A percentile compares a stretch with the other conserved stretches of the same genome.
Evolutionary conservation across 306 rosid species (phyloP).

Genomic region (Acacia melanoxylon): DNA sequence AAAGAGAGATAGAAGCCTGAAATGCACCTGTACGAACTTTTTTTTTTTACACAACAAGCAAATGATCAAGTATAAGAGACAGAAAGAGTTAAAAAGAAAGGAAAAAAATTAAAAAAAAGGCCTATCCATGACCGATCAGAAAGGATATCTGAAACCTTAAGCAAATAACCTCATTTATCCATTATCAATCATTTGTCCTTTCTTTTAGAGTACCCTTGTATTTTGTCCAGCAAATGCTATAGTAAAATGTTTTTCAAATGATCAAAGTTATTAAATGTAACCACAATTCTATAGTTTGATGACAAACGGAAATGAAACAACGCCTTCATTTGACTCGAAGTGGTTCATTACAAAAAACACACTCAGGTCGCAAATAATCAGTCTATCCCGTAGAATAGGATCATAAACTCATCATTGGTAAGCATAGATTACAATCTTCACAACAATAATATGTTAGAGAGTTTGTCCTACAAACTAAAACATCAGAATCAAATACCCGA

Average conservation of each 20-base stretch:
- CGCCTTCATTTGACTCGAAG: not conserved
- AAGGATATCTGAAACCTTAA: conserved; percentile 4
- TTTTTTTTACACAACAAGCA: conserved; percentile 5
- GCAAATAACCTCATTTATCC: conserved; percentile 6
- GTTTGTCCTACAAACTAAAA: not conserved
- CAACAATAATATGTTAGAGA: conserved; percentile 10
- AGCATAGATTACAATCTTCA: conserved; percentile 6
- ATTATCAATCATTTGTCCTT: not conserved
- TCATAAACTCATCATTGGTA: not conserved
- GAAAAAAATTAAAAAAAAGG: no score
- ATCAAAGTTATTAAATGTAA: not conserved
- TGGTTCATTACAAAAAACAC: not conserved
- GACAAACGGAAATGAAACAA: not conserved
- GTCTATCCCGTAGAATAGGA: not conserved
- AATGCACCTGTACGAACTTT: not conserved
- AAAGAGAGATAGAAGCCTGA: not conserved
- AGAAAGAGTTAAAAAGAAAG: not conserved
- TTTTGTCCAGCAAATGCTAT: not conserved
- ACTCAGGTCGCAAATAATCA: conserved; percentile 23
- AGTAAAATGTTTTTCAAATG: not conserved
- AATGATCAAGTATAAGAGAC: not conserved
- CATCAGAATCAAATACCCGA: not conserved
- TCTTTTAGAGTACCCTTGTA: not conserved
- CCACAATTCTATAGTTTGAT: conserved; percentile 9
- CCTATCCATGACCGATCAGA: not conserved